Conservation (phyloP, 2,329 filamentous ascomycete species). For the Curvularia sp. region DNA sequence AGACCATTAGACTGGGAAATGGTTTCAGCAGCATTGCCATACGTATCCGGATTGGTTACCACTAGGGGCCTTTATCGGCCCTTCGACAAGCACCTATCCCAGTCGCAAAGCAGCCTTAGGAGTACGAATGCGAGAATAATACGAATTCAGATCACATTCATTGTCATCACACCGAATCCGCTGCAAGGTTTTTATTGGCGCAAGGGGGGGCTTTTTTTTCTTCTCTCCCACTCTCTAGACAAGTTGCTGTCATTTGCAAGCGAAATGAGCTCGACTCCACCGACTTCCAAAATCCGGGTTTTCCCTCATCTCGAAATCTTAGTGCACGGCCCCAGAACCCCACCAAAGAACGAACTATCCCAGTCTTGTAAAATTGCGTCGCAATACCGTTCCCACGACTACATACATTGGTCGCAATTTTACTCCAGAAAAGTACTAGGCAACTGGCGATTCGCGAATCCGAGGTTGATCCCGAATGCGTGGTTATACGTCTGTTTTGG, state of each 20-base stretch:
- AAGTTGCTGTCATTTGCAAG: constrained; percentile 32
- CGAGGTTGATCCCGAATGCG: constrained; percentile 12
- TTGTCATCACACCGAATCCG: constrained; percentile 1
- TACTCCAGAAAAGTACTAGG: constrained; percentile 16
- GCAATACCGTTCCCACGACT: constrained; percentile 36
- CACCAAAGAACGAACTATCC: constrained; percentile 30
- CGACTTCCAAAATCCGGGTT: constrained; percentile 32
- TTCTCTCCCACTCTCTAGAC: not conserved
- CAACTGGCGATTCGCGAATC: constrained; percentile 5
- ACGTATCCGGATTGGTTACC: constrained; percentile 24
- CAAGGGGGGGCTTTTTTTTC: constrained; percentile 8
- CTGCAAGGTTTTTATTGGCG: not conserved
- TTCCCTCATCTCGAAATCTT: constrained; percentile 33
- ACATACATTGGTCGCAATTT: constrained; percentile 20
- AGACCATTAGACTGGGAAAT: constrained; percentile 40
- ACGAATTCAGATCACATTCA: constrained; percentile 1
- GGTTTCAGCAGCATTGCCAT: constrained; percentile 34
- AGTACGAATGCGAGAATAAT: constrained; percentile 17
- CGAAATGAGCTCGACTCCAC: constrained; percentile 50
- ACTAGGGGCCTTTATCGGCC: constrained; percentile 10
- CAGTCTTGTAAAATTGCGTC: constrained; percentile 47
- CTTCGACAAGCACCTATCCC: constrained; percentile 22
- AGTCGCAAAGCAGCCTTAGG: constrained; percentile 10
- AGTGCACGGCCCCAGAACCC: constrained; percentile 38
- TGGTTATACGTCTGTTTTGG: constrained; percentile 1